Conservation (phyloP, 2,329 filamentous ascomycete genomes). For the Ilyonectria robusta region DNA sequence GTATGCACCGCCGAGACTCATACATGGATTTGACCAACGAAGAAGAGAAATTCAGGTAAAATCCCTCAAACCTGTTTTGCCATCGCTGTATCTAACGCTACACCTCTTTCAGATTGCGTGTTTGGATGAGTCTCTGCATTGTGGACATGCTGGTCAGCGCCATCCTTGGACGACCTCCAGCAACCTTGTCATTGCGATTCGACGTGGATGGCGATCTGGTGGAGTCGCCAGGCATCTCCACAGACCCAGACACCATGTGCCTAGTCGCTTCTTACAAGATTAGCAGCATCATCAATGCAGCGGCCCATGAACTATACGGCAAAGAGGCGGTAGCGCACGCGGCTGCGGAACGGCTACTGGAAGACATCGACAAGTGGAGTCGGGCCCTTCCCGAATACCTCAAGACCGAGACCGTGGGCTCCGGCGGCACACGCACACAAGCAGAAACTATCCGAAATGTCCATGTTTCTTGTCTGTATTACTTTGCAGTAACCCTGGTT, state of each 20-base stretch:
- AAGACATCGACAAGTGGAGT: slow-evolving; percentile 62
- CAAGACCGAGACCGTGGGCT: slow-evolving; percentile 30
- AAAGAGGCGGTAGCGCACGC: slow-evolving; percentile 50
- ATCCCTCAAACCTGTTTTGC: not conserved
- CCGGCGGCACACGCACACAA: slow-evolving; percentile 18
- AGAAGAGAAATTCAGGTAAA: slow-evolving; percentile 41
- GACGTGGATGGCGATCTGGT: slow-evolving; percentile 23
- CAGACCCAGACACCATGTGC: slow-evolving; percentile 45
- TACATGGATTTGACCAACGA: slow-evolving; percentile 34
- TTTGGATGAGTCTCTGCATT: slow-evolving; percentile 57
- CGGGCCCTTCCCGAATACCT: slow-evolving; percentile 57
- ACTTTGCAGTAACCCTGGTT: slow-evolving; percentile 70
- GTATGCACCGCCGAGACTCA: slow-evolving; percentile 60
- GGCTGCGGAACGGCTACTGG: slow-evolving; percentile 57
- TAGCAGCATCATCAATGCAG: slow-evolving; percentile 60
- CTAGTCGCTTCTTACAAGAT: slow-evolving; percentile 59
- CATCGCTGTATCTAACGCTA: not conserved
- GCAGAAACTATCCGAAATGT: slow-evolving; percentile 63
- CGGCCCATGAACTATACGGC: slow-evolving; percentile 59
- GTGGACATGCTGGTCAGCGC: slow-evolving; percentile 57
- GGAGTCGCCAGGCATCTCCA: slow-evolving; percentile 28
- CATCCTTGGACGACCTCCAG: slow-evolving; percentile 56
- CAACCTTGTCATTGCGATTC: slow-evolving; percentile 41
- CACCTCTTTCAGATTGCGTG: slow-evolving; percentile 48
- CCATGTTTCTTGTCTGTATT: slow-evolving; percentile 71